A percentile compares a stretch with the other conserved stretches of the same genome.
Evolutionary conservation across 192 early-diverging fungal genomes (phyloP).

Genomic region (Coemansia sp.): DNA sequence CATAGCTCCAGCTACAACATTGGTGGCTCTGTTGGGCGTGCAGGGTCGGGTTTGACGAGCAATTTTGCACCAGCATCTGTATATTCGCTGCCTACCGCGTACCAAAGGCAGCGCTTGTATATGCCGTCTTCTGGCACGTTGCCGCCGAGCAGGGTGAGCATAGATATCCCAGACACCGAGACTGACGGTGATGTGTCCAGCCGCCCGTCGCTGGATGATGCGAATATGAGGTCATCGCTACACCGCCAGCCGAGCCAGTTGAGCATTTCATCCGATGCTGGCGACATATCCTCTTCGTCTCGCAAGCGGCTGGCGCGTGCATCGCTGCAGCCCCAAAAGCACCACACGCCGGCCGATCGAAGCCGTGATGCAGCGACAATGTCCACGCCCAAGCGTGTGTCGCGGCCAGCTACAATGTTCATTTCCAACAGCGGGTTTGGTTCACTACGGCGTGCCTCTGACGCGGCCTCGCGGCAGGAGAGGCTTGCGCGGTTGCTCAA

Average conservation of each 20-base stretch:
- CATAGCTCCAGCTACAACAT: slow-evolving; percentile 11
- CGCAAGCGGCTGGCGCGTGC: slow-evolving; percentile 22
- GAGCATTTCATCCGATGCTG: slow-evolving; percentile 41
- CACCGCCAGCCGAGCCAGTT: slow-evolving; percentile 39
- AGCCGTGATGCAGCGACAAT: not conserved
- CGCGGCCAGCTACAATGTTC: slow-evolving; percentile 46
- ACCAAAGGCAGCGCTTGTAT: slow-evolving; percentile 37
- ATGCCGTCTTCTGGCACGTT: slow-evolving; percentile 15
- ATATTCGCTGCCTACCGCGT: not conserved
- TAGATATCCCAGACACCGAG: slow-evolving; percentile 34
- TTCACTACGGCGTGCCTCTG: slow-evolving; percentile 24
- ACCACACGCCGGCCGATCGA: slow-evolving; percentile 4
- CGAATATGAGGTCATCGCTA: slow-evolving; percentile 29
- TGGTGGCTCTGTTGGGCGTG: slow-evolving; percentile 31
- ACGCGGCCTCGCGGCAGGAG: slow-evolving; percentile 38
- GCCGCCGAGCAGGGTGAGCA: slow-evolving; percentile 25
- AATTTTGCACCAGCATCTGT: not conserved
- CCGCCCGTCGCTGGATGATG: slow-evolving; percentile 47
- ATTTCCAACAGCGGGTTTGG: slow-evolving; percentile 12
- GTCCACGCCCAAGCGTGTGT: slow-evolving; percentile 6
- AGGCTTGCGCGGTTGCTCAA: slow-evolving; percentile 35
- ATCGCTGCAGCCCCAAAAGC: slow-evolving; percentile 36
- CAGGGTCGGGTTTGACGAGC: slow-evolving; percentile 10
- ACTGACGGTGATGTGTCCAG: slow-evolving; percentile 35
- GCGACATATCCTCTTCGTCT: slow-evolving; percentile 7